These are phyloP conservation scores for Xylaria sp. DNA, from an alignment of 2,329 filamentous ascomycete species.

Conservation along the genomic window DNA sequence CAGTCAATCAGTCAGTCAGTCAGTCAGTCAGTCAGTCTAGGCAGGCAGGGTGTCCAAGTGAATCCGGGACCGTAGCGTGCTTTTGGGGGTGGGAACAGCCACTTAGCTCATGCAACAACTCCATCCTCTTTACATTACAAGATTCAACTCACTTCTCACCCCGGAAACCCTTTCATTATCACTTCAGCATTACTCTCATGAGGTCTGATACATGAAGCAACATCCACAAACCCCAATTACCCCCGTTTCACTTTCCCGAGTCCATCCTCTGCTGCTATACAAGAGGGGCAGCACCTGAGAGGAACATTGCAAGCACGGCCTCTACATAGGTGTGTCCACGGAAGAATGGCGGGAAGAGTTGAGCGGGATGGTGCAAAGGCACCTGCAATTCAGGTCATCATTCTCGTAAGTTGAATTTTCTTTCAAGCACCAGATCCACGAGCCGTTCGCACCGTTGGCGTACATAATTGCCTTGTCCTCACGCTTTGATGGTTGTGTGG, in stretches of 20 bases:
- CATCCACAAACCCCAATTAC: not conserved
- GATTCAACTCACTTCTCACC: constrained; percentile 22
- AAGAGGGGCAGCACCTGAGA: not conserved
- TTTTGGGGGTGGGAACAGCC: constrained; percentile 21
- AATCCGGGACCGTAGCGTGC: constrained; percentile 27
- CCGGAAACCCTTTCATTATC: constrained; percentile 1
- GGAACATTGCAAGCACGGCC: not conserved
- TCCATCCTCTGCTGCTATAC: not conserved
- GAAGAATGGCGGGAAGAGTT: constrained; percentile 32
- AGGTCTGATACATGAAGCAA: not conserved
- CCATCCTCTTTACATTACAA: constrained; percentile 23
- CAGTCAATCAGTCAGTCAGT: constrained; percentile 4
- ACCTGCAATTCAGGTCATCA: constrained; percentile 76
- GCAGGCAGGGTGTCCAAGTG: not conserved
- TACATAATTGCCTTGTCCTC: constrained; percentile 32
- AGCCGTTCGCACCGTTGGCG: not conserved
- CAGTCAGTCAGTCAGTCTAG: constrained; percentile 1
- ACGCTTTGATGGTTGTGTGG: constrained; percentile 13
- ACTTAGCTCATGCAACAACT: constrained; percentile 20
- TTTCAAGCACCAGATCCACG: not conserved
- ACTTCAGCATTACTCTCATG: not conserved
- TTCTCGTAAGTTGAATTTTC: constrained; percentile 68
- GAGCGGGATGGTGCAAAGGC: constrained; percentile 37
- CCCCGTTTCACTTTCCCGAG: not conserved
- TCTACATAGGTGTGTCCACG: constrained; percentile 3